Evolutionary conservation across 2,329 filamentous ascomycete species (phyloP), one percentile per base, ranked within the genome.

Genomic region (Aspergillus sp.): DNA sequence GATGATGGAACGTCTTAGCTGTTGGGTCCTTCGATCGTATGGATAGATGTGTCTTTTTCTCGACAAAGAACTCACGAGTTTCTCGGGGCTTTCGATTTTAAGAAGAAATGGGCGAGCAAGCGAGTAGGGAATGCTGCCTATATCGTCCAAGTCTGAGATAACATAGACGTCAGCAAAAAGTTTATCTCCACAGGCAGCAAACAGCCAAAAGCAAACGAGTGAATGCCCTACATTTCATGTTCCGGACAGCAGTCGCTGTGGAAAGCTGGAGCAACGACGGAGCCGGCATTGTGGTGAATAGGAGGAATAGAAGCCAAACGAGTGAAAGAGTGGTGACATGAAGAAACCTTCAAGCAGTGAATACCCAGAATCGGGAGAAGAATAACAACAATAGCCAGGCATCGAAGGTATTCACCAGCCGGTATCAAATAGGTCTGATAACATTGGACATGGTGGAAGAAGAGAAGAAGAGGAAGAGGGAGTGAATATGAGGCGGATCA

Each of bases 91-190:
- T 45, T 85, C 81, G 47, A 97, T 72, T 48, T 82, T 83, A 44
- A 78, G 60, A 30, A 97, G 79, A 36, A 96, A 78, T 1, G 80
- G 77, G 5, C 77, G 74, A 44, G 86, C 77, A 52, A 83, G 71
- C 27, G 76, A 68, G 67, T 85, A 88, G 3, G 83, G 81, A 35
- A 90, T 72, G 47, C 82, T 77, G 54, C 86, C 87, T 40, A 96
- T 73, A 63, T 87, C 82, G 41, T 75, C 75, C 47, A 96, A 75
- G 47, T 72, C 73, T 77, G 40, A 8, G 27, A 27, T 26, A 45
- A 28, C 41, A 32, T 48, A 39, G 10, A 44, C 42, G 5, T 44
- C 19, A 55, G 38, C 26, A 29, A 10, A 27, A 19, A 28, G 36
- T 32, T 9, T 26, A 19, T 10, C n/a, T 39, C 6, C 10, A 39